These are phyloP conservation scores for Colletotrichum horii DNA, from an alignment of 2,329 filamentous ascomycete species.

Conservation along the genomic window DNA sequence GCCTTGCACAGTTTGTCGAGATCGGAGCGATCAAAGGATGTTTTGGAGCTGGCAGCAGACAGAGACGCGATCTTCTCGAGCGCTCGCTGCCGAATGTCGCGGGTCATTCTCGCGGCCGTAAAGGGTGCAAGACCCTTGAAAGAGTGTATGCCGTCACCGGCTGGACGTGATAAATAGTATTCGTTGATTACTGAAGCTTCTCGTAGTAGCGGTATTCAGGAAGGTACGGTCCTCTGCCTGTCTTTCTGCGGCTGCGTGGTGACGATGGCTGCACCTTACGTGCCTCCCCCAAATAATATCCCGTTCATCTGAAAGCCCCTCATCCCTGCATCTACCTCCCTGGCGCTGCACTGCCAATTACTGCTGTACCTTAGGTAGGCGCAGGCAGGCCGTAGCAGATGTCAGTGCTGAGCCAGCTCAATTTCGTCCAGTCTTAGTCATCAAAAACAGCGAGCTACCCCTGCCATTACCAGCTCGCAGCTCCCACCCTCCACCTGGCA, in stretches of 20 bases:
- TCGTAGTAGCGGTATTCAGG: neutral
- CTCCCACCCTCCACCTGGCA: conserved; percentile 31
- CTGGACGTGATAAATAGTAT: neutral
- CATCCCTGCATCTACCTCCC: conserved; percentile 12
- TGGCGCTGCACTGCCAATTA: conserved; percentile 20
- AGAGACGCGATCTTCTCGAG: conserved; percentile 70
- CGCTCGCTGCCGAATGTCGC: conserved; percentile 65
- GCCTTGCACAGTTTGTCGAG: conserved; percentile 67
- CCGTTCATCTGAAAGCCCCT: conserved; percentile 5
- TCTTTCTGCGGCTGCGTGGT: conserved; percentile 3
- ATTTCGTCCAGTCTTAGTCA: conserved; percentile 43
- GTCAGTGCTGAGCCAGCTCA: neutral
- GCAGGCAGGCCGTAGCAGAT: neutral
- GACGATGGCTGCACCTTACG: conserved; percentile 1
- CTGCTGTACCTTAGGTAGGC: too few relatives aligned
- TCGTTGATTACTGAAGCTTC: neutral
- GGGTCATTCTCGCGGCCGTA: conserved; percentile 44
- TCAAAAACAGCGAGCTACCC: conserved; percentile 35
- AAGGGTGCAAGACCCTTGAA: neutral
- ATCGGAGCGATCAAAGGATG: conserved; percentile 66
- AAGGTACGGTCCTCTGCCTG: neutral
- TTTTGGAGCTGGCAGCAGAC: conserved; percentile 58
- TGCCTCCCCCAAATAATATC: neutral
- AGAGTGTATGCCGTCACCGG: neutral
- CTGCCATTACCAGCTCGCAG: conserved; percentile 16